Base-by-base conservation (phyloP, 2,329 filamentous ascomycete genomes). In the Beauveria brongniartii region DNA sequence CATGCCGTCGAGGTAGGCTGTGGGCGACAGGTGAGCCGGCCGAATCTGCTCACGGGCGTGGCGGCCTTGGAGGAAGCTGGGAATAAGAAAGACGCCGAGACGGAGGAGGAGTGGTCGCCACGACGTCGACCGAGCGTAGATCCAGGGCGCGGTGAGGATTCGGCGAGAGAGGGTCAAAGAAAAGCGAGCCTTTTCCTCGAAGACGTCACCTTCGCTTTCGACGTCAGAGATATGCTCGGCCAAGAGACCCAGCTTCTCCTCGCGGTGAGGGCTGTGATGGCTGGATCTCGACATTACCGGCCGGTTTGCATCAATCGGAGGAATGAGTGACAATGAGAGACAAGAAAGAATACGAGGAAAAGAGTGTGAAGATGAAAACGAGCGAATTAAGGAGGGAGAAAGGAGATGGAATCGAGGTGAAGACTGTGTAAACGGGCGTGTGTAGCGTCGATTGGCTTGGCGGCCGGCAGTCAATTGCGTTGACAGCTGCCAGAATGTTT, bases 1-100 rank as follows among this genome's bases (percentile, higher is more conserved):
- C 74, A 84, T 80, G 63, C 82, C 82, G 65, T 84, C 82, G 52
- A 84, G 79, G 65, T 84, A 83, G 8, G 82, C 76, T 9, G 82
- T 84, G 18, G 82, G 81, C 41, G 75, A 69, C n/a, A 80, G 70
- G 53, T 74, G 75, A 26, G 75, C 69, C 5, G 73, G 69, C n/a
- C 73, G 73, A 55, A 72, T 72, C 54, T 74, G 71, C 58, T 78
- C 75, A 44, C 76, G 70, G 40, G 72, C 72, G 61, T 77, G 69
- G 30, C 74, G 74, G 53, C 75, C 73, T 55, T 81, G 79, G 51
- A 82, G 65, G 65, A 82, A 82, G 69, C 77, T 80, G n/a, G 81
- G 81, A n/a, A 80, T 68, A 18, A 83, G 69, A 67, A 82, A 82
- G 65, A 79, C 67, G 63, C 68, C 67, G 26, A 70, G 66, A 16